These are phyloP conservation scores for Nematodospora anomalae DNA, from an alignment of 1,139 yeast species.

Conservation along the genomic window DNA sequence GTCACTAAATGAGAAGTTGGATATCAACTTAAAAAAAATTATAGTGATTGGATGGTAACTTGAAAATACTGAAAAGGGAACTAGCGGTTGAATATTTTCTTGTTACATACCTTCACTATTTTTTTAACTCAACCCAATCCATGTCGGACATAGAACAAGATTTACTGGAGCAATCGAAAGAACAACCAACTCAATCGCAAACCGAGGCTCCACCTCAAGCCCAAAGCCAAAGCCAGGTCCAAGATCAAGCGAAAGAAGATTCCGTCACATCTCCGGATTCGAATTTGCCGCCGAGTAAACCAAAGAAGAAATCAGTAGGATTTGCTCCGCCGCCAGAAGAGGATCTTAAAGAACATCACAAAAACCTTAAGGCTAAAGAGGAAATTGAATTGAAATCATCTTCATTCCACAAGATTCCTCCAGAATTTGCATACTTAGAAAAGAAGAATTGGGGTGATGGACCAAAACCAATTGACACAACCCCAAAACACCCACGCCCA, in stretches of 20 bases:
- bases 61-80: too few species aligned
- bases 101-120: too few species aligned
- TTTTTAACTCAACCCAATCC: too few species aligned
- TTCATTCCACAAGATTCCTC: slow-evolving; percentile 45
- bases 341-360: slow-evolving; percentile 38
- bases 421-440: slow-evolving; percentile 43
- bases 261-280: neutral
- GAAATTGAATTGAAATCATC: slow-evolving; percentile 27
- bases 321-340: slow-evolving; percentile 44
- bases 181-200: too few species aligned
- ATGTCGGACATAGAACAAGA: neutral
- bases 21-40: too few species aligned
- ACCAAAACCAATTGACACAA: slow-evolving; percentile 15
- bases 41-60: too few species aligned
- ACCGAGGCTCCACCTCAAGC: too few species aligned
- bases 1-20: too few species aligned
- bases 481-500: slow-evolving; percentile 8
- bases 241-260: slow-evolving; percentile 1
- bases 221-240: neutral
- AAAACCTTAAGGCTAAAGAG: slow-evolving; percentile 25
- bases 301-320: slow-evolving; percentile 36
- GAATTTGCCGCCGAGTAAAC: slow-evolving; percentile 2
- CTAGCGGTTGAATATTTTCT: too few species aligned
- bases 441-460: slow-evolving; percentile 18
- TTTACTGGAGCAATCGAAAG: neutral